Evolutionary conservation across 202 grass and related monocot species (phyloP).

Genomic region (Carex arenaria): DNA sequence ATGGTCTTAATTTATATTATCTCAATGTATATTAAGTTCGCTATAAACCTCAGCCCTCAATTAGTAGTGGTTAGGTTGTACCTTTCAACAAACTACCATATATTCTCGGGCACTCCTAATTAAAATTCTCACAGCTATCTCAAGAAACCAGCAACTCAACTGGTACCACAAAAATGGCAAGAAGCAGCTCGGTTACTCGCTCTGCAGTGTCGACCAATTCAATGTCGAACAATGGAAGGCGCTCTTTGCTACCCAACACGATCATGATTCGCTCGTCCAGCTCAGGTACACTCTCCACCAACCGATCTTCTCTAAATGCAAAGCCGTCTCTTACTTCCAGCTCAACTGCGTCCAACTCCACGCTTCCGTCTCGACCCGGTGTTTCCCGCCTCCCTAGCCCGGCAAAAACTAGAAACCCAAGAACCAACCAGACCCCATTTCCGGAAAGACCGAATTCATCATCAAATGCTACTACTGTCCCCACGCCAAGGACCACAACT

Average conservation of each 20-base stretch:
- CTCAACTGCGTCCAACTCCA: background rate
- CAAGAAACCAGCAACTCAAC: conserved; percentile 6
- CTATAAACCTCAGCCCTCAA: background rate
- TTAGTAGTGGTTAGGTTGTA: background rate
- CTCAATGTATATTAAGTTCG: background rate
- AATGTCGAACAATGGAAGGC: background rate
- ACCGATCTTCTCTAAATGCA: background rate
- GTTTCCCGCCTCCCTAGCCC: background rate
- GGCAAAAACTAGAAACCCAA: conserved; percentile 4
- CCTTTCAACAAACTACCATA: conserved; percentile 10
- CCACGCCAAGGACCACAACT: background rate
- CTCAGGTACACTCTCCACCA: background rate
- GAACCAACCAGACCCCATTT: background rate
- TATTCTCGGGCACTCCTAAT: background rate
- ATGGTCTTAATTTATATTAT: background rate
- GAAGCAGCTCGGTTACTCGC: conserved; percentile 30
- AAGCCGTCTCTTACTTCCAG: background rate
- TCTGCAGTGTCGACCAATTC: background rate
- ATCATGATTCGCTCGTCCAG: background rate
- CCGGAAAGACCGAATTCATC: conserved; percentile 11
- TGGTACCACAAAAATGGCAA: background rate
- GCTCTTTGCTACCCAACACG: background rate
- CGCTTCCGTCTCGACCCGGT: background rate
- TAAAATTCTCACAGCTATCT: conserved; percentile 21
- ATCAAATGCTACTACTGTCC: background rate